A percentile compares a stretch with the other conserved stretches of the same genome.
Conservation (phyloP, 2,329 filamentous ascomycete species). For the Ophiocordyceps camponoti-rufipedis region DNA sequence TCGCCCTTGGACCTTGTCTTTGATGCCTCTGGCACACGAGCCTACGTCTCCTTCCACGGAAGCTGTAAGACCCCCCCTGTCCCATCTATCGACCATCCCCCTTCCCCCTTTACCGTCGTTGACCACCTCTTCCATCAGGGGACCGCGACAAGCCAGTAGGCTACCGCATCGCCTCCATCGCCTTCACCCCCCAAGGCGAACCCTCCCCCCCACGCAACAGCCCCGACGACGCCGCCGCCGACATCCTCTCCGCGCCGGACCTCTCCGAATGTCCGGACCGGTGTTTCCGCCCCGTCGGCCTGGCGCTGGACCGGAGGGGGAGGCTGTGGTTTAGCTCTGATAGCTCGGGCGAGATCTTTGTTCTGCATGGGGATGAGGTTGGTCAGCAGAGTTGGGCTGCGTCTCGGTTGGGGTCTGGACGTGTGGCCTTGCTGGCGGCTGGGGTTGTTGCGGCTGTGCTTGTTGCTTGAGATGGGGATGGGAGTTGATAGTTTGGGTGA, state of each 20-base stretch:
- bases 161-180: background rate
- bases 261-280: background rate
- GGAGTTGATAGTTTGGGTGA: no score
- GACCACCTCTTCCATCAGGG: background rate
- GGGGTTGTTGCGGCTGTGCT: background rate
- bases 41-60: background rate
- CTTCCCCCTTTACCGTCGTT: background rate
- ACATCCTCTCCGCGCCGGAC: background rate
- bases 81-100: background rate
- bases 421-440: background rate
- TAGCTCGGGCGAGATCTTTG: conserved; percentile 46
- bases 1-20: background rate
- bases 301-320: conserved; percentile 30
- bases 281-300: conserved; percentile 25
- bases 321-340: conserved; percentile 46
- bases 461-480: background rate
- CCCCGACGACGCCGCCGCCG: background rate
- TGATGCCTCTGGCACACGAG: background rate
- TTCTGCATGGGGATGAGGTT: conserved; percentile 17
- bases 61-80: background rate
- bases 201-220: background rate
- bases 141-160: background rate
- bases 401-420: background rate
- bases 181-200: background rate
- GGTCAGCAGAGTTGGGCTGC: conserved; percentile 1